phyloP scores from a whole-genome alignment of 106 monocot species.

The Agapanthus africanus region DNA sequence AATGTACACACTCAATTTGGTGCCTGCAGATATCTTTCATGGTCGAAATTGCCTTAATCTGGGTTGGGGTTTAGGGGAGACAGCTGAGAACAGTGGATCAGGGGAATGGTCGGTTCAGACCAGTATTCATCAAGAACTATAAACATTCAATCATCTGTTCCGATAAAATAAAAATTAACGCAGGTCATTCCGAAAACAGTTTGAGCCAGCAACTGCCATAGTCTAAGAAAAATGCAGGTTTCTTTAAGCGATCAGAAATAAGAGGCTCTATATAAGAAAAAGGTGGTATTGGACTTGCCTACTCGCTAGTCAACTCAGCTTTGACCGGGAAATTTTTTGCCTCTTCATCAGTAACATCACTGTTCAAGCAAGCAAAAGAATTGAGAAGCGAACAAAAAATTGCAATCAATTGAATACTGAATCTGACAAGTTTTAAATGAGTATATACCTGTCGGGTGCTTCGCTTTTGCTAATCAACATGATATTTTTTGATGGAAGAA shows the following conservation, averaged over 20 bases:
- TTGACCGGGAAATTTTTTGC: constrained; percentile 48
- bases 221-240: neutral
- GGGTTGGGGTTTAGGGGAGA: too few species aligned
- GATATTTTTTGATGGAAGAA: constrained; percentile 48
- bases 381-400: neutral
- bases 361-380: constrained; percentile 21
- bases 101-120: too few species aligned
- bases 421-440: neutral
- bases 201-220: neutral
- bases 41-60: neutral
- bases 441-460: constrained; percentile 65
- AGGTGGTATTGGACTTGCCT: neutral
- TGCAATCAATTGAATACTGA: neutral
- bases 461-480: constrained; percentile 75
- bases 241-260: neutral
- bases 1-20: neutral
- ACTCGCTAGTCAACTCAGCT: constrained; percentile 35
- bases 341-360: constrained; percentile 71
- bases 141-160: too few species aligned
- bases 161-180: too few species aligned
- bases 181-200: too few species aligned
- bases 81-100: too few species aligned
- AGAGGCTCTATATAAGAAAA: neutral
- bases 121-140: too few species aligned
- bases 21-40: too few species aligned